These are phyloP conservation scores for Iberis pinnata DNA, from an alignment of 345 rosid species.

Conservation along the genomic window DNA sequence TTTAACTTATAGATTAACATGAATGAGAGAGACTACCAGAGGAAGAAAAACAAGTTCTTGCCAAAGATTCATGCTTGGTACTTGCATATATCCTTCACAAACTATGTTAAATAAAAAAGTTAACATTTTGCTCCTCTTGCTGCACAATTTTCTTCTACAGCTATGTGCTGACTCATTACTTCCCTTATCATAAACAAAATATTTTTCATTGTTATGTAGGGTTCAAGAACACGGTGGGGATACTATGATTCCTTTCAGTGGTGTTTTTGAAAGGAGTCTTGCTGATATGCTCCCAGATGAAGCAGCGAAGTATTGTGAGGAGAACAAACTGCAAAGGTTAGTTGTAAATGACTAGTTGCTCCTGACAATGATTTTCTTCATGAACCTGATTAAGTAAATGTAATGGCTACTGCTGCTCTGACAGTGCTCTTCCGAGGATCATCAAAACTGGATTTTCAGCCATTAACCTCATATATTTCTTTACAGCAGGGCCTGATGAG, in stretches of 20 bases:
- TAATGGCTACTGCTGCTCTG: slow-evolving; percentile 13
- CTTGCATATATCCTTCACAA: slow-evolving; percentile 7
- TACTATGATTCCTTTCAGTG: slow-evolving; percentile 89
- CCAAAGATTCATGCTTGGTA: slow-evolving; percentile 99
- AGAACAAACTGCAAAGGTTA: slow-evolving; percentile 92
- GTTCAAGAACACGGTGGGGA: slow-evolving; percentile 97
- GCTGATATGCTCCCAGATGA: slow-evolving; percentile 75
- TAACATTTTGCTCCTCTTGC: not conserved
- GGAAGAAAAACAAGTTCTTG: slow-evolving; percentile 93
- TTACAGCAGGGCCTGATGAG: slow-evolving; percentile 98
- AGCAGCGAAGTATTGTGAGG: slow-evolving; percentile 82
- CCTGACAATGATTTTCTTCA: not conserved
- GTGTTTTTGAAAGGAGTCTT: slow-evolving; percentile 65
- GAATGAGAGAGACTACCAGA: slow-evolving; percentile 93
- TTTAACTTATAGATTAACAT: slow-evolving; percentile 64
- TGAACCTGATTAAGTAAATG: not conserved
- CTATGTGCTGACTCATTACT: not conserved
- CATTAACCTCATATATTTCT: slow-evolving; percentile 93
- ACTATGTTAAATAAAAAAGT: slow-evolving; percentile 9
- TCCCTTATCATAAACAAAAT: not conserved
- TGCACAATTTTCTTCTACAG: not conserved
- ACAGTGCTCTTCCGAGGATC: slow-evolving; percentile 91
- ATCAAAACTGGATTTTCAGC: slow-evolving; percentile 96
- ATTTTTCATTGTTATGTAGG: slow-evolving; percentile 38
- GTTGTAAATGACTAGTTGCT: slow-evolving; percentile 23